Evolutionary conservation across 2,329 filamentous ascomycete genomes (phyloP).

Genomic region (Aspergillus unguis): DNA sequence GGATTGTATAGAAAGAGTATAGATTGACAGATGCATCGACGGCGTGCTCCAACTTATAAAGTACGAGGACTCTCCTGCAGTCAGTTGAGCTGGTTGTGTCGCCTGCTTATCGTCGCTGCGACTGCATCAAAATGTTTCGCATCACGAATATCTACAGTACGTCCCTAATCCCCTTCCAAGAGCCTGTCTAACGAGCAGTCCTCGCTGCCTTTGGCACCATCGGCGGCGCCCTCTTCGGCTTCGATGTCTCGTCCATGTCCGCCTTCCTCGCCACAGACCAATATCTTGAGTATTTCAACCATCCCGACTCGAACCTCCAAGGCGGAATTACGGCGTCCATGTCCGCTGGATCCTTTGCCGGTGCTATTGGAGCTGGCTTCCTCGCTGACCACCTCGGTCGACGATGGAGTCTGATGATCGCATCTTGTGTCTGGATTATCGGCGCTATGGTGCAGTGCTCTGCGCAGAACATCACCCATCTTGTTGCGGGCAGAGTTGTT

Average conservation of each 20-base stretch:
- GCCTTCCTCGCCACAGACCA: constrained; percentile 50
- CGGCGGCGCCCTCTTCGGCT: constrained; percentile 57
- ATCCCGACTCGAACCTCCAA: constrained; percentile 39
- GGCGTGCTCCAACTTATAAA: no score
- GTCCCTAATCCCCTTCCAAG: not conserved
- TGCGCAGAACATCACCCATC: constrained; percentile 31
- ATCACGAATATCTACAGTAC: constrained; percentile 23
- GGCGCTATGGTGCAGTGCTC: constrained; percentile 33
- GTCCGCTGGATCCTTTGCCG: constrained; percentile 67
- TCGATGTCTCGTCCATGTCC: constrained; percentile 52
- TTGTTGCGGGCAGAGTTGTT: constrained; percentile 51
- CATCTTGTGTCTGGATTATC: constrained; percentile 33
- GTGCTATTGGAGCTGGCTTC: constrained; percentile 47
- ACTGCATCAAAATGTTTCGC: constrained; percentile 19
- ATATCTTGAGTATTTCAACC: constrained; percentile 56
- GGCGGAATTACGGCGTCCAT: constrained; percentile 64
- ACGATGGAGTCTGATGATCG: constrained; percentile 41
- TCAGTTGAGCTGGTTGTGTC: not conserved
- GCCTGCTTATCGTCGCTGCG: not conserved
- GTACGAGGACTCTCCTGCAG: no score
- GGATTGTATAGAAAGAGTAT: no score
- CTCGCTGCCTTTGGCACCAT: constrained; percentile 57
- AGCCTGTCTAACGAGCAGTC: constrained; percentile 20
- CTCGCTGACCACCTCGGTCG: constrained; percentile 37
- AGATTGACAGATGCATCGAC: no score